These are phyloP conservation scores for Gorgonomyces haynaldii DNA, from an alignment of 192 early-diverging fungal genomes.

Conservation along the genomic window DNA sequence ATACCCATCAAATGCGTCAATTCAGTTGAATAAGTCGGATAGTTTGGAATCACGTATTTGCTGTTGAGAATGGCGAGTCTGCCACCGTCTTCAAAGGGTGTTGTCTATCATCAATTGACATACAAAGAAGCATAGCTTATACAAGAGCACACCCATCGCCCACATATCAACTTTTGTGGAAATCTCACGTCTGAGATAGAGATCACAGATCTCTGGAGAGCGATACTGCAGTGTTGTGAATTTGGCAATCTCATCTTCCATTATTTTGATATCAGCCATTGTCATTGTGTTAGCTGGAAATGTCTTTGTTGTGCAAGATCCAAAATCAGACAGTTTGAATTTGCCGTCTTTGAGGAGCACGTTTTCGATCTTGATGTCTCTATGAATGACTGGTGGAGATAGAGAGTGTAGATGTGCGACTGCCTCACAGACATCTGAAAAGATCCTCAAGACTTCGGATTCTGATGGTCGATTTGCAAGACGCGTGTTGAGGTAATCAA, in stretches of 20 bases:
- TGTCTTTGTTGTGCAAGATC: conserved; percentile 60
- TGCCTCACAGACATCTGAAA: conserved; percentile 72
- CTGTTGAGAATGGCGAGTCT: conserved; percentile 81
- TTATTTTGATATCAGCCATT: conserved; percentile 52
- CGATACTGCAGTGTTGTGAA: conserved; percentile 92
- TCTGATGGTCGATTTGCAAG: conserved; percentile 64
- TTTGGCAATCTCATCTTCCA: conserved; percentile 80
- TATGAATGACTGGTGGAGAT: conserved; percentile 69
- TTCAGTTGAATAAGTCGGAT: conserved; percentile 42
- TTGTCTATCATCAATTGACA: conserved; percentile 45
- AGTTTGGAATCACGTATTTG: conserved; percentile 63
- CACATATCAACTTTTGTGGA: conserved; percentile 71
- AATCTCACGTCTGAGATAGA: conserved; percentile 71
- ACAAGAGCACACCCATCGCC: conserved; percentile 87
- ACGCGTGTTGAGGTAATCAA: conserved; percentile 78
- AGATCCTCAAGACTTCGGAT: conserved; percentile 79
- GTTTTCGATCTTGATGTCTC: conserved; percentile 75
- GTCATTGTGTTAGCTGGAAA: conserved; percentile 42
- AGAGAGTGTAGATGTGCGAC: conserved; percentile 87
- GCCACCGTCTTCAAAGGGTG: conserved; percentile 87
- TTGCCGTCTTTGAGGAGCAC: conserved; percentile 44
- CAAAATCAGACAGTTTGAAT: conserved; percentile 96
- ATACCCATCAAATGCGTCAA: conserved; percentile 29
- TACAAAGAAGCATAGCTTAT: conserved; percentile 87
- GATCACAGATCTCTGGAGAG: conserved; percentile 88